Base-by-base conservation (phyloP, 768 basidiomycete genomes). In the Rossbeevera mucosa region DNA sequence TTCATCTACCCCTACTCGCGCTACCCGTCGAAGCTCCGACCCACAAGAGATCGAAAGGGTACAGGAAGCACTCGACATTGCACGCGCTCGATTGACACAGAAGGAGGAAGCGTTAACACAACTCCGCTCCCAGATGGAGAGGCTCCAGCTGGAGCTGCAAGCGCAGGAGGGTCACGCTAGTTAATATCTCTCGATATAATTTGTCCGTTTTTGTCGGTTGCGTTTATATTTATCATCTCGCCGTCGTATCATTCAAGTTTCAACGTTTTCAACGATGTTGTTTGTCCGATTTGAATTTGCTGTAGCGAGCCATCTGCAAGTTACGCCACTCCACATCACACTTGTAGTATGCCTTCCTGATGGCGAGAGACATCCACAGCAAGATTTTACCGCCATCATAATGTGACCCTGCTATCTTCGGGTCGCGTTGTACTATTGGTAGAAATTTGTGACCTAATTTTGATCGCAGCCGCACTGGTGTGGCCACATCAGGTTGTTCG, bases 121-220 rank as follows among this genome's bases (percentile, higher is more conserved):
- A 12, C 57, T 68, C n/a, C 65, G 53, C 11, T 22, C 26, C 2
- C 61, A 70, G 31, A 54, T 64, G 63, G 57, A 58, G 43, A 45
- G 45, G n/a, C 53, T 63, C 42, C 61, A 46, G 31, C 50, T 28
- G 11, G 55, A 59, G 41, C 21, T 60, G 2, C 48, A 46, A 5
- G 38, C 24, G 16, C 56, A 16, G 6, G 50, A 54, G 31, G 45
- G 13, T 9, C 47, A 42, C 9, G 33, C 44, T 5, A 44, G 40
- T 9, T 54, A 40, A 40, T 12, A 11, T 44, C 3, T 44, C 4
- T 13, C 11, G 2, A 36, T 13, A 18, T 11, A 2, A 36, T 8
- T 20, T 7, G n/a, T 28, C n/a, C 33, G 9, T 51, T 49, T 20
- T 50, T 24, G 20, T 38, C 18, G n/a, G 21, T 22, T 45, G 16